These are phyloP conservation scores for Alternaria incomplexa DNA, from an alignment of 2,329 filamentous ascomycete species.

Conservation along the genomic window DNA sequence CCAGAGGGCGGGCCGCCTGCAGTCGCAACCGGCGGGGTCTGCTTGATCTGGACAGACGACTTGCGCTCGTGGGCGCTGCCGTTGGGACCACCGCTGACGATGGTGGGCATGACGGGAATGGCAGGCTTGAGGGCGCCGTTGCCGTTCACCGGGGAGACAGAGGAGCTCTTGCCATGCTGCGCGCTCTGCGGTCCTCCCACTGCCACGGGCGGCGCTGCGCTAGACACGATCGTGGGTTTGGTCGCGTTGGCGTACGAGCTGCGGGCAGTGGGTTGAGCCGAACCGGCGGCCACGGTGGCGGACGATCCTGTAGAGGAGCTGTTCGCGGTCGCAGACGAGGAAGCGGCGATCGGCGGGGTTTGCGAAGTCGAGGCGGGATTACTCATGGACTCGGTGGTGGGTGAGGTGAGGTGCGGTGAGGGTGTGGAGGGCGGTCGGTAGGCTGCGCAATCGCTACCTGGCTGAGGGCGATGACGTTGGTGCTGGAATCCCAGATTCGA, in stretches of 20 bases:
- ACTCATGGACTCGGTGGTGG: slow-evolving; percentile 57
- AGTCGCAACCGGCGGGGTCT: slow-evolving; percentile 66
- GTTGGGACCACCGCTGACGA: slow-evolving; percentile 72
- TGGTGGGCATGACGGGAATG: slow-evolving; percentile 57
- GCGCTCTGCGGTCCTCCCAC: slow-evolving; percentile 62
- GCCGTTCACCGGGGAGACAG: slow-evolving; percentile 82
- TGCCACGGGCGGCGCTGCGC: slow-evolving; percentile 59
- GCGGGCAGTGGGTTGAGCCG: slow-evolving; percentile 62
- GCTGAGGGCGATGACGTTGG: slow-evolving; percentile 19
- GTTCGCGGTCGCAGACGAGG: slow-evolving; percentile 56
- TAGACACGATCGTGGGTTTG: slow-evolving; percentile 60
- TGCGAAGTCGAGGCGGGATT: slow-evolving; percentile 63
- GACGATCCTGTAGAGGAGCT: slow-evolving; percentile 58
- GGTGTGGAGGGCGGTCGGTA: slow-evolving; percentile 4
- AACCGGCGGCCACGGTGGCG: slow-evolving; percentile 58
- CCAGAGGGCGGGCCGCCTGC: slow-evolving; percentile 54
- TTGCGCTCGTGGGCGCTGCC: slow-evolving; percentile 79
- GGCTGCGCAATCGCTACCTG: slow-evolving; percentile 21
- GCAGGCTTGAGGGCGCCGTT: slow-evolving; percentile 59
- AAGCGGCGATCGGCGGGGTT: slow-evolving; percentile 56
- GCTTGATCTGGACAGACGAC: slow-evolving; percentile 91
- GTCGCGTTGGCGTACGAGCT: slow-evolving; percentile 67
- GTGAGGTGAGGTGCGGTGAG: slow-evolving; percentile 6
- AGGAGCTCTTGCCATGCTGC: slow-evolving; percentile 52
- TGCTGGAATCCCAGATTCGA: slow-evolving; percentile 42